Base-by-base conservation (phyloP, 495 filamentous ascomycete genomes). In the Talaromyces trachyspermus region DNA sequence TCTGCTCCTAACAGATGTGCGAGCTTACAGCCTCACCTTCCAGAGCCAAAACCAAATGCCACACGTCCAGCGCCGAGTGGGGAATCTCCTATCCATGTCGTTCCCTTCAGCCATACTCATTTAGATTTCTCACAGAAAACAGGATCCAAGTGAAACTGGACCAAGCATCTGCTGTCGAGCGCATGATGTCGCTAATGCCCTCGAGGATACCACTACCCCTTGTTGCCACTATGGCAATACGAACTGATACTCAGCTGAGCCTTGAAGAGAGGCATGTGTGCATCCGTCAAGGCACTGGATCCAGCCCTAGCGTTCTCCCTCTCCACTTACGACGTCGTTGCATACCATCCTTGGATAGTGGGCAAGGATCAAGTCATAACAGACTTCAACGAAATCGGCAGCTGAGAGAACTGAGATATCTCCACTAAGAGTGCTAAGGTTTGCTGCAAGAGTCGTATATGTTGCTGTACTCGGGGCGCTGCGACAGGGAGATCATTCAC, bases 31-130 rank as follows among this genome's bases (percentile, higher is more conserved):
- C 5, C 56, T 77, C 19, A 33, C 62, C 1, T 69, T 77, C 69
- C 71, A 11, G 61, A 63, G 11, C 52, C 67, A 4, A 72, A 73
- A 45, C 68, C 72, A 6, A 37, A 37, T 15, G 59, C 49, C 1
- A 43, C 42, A 15, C 64, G 69, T 12, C 74, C 74, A 0, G 41
- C 59, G 23, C 60, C 67, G 18, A 77, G 73, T 43, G 65, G 71
- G 0, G 42, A 69, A 50, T 46, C 60, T n/a, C 70, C 76, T 12
- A 53, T 78, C 54, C 62, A 70, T 19, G 62, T 80, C 9, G 74
- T 76, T 10, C 76, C 78, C 50, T 73, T 75, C 56, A 76, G 68
- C 18, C 75, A 80, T 50, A 76, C 74, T 5, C 76, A 80, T 48
- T 59, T 78, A 38, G 76, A 80, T 50, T 63, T 64, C 1, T 62